phyloP scores from a whole-genome alignment of 176 grass and related monocot genomes.

The Themeda triandra region DNA sequence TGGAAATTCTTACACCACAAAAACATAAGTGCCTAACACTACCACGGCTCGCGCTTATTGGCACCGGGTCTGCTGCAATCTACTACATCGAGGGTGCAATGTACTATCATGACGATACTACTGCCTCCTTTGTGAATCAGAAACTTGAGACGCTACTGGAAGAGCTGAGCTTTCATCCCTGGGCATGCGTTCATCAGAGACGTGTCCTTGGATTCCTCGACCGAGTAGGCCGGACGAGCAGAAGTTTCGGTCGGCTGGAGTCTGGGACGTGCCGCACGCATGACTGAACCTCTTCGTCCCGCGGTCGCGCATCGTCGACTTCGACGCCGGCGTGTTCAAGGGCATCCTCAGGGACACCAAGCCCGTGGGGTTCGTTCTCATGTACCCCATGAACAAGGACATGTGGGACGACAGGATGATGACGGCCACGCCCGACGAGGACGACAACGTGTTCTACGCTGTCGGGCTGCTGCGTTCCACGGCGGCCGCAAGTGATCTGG shows the following conservation, averaged over 20 bases:
- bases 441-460: conserved; percentile 6
- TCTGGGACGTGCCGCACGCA: conserved; percentile 19
- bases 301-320: not conserved
- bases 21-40: too few species aligned
- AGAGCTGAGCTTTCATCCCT: not conserved
- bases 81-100: conserved; percentile 24
- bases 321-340: conserved; percentile 35
- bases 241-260: conserved; percentile 12
- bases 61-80: not conserved
- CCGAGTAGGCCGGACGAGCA: conserved; percentile 6
- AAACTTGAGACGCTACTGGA: not conserved
- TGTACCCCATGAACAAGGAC: conserved; percentile 21
- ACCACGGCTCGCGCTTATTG: too few species aligned
- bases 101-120: not conserved
- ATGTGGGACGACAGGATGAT: conserved; percentile 10
- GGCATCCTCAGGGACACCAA: not conserved
- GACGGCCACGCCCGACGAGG: not conserved
- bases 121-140: not conserved
- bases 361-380: not conserved
- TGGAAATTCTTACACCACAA: too few species aligned
- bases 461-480: conserved; percentile 41
- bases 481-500: conserved; percentile 9
- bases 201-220: conserved; percentile 11
- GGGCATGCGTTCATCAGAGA: not conserved
- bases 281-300: conserved; percentile 21